phyloP scores from a whole-genome alignment of 805 yeast species.

The Barnettozyma salicaria region DNA sequence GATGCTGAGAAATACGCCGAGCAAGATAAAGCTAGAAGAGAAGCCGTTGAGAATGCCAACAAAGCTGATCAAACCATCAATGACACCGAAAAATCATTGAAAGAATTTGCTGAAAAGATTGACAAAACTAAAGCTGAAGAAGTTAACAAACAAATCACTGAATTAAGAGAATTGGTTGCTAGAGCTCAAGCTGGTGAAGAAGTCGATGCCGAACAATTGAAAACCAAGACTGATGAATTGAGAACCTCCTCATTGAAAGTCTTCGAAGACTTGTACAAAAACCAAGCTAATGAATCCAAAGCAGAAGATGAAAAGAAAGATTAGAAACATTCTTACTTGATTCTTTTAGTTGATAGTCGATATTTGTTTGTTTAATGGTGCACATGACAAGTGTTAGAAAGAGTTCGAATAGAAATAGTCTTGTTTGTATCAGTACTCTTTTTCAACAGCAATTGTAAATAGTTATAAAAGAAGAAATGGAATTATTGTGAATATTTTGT shows the following conservation, averaged over 20 bases:
- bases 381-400: slow-evolving; percentile 2
- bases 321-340: slow-evolving; percentile 1
- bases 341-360: neutral
- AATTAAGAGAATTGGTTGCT: slow-evolving; percentile 66
- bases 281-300: slow-evolving; percentile 22
- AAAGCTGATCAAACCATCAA: slow-evolving; percentile 75
- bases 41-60: slow-evolving; percentile 71
- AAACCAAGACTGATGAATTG: slow-evolving; percentile 75
- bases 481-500: too few relatives aligned
- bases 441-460: slow-evolving; percentile 4
- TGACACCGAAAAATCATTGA: slow-evolving; percentile 82
- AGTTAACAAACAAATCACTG: slow-evolving; percentile 36
- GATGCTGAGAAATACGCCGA: slow-evolving; percentile 58
- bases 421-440: too few relatives aligned
- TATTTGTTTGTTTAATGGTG: slow-evolving; percentile 4
- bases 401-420: neutral
- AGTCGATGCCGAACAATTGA: slow-evolving; percentile 55
- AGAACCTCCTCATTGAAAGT: slow-evolving; percentile 73
- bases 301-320: slow-evolving; percentile 24
- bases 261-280: slow-evolving; percentile 45
- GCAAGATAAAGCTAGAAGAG: slow-evolving; percentile 50
- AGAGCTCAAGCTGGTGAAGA: slow-evolving; percentile 63
- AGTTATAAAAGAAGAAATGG: too few relatives aligned
- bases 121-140: slow-evolving; percentile 50
- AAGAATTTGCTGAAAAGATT: slow-evolving; percentile 63